Evolutionary conservation across 2,329 filamentous ascomycete species (phyloP).

Genomic region (Calonectria leucothoes): DNA sequence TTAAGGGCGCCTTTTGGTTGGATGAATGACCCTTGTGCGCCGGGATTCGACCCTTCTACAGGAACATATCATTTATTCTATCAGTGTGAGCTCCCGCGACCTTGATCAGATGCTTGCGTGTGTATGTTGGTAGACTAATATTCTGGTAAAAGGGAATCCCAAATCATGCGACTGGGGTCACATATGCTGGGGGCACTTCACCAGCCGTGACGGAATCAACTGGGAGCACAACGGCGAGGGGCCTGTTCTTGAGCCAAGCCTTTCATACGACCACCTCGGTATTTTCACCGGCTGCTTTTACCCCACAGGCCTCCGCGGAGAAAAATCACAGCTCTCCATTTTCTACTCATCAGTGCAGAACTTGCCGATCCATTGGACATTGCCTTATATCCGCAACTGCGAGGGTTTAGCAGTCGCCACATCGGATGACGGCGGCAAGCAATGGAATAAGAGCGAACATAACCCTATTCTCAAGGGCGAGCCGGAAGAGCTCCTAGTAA

Average conservation of each 20-base stretch:
- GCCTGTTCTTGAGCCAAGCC: slow-evolving; percentile 50
- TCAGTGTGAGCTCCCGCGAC: slow-evolving; percentile 28
- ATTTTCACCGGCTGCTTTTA: slow-evolving; percentile 64
- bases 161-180: slow-evolving; percentile 51
- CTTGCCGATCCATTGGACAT: slow-evolving; percentile 50
- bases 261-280: slow-evolving; percentile 60
- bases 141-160: slow-evolving; percentile 46
- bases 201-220: slow-evolving; percentile 51
- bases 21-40: slow-evolving; percentile 40
- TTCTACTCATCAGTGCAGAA: slow-evolving; percentile 49
- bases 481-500: slow-evolving; percentile 42
- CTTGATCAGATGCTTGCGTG: too few species aligned
- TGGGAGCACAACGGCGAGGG: slow-evolving; percentile 54
- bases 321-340: slow-evolving; percentile 45
- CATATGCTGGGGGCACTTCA: slow-evolving; percentile 63
- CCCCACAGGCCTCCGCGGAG: slow-evolving; percentile 59
- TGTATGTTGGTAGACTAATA: background rate
- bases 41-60: slow-evolving; percentile 33
- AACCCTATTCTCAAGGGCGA: slow-evolving; percentile 47
- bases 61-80: slow-evolving; percentile 41
- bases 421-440: slow-evolving; percentile 50
- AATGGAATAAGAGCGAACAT: slow-evolving; percentile 45
- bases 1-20: slow-evolving; percentile 37
- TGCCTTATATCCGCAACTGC: slow-evolving; percentile 54
- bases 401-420: slow-evolving; percentile 55